Base-by-base conservation (phyloP, 345 rosid genomes). In the Linum usitatissimum region DNA sequence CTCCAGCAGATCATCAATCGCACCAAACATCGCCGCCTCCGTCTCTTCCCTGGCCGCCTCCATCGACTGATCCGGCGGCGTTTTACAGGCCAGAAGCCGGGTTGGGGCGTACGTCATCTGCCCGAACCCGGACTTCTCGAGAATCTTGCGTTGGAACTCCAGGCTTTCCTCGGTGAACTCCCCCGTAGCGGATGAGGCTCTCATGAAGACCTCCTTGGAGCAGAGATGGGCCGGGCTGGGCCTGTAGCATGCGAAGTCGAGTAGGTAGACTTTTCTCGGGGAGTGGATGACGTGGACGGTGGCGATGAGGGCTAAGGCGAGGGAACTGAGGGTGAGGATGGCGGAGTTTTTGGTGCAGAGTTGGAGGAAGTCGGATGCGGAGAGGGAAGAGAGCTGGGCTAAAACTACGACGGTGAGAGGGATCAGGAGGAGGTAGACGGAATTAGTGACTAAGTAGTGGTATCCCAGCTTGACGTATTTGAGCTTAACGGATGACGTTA, bases 161-260 rank as follows among this genome's bases (percentile, higher is more conserved):
- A 71, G 28, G 55, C 67, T 71, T 21, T 66, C 55, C 10, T 71
- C 70, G 0, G 62, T 36, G 38, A 71, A 71, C 6, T 1, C 0
- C 2, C 38, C 70, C 3, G 53, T 17, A 5, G 9, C 28, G 20
- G 57, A 23, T 28, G 53, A 55, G 6, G 66, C 30, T 54, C 34
- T n/a, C 53, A 65, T 45, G 59, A 48, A 66, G 0, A 14, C 57
- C 21, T 61, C 70, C 31, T 23, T 66, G 3, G 66, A 53, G 59
- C 20, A 9, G 19, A 36, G 53, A 3, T 40, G 57, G 3, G 15
- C 20, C 3, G 68, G 61, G 49, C 42, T 42, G 19, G 73, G 64
- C 61, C 59, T 70, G 66, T 65, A 70, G 55, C 69, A 70, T 15
- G 74, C 28, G 48, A 60, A 70, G 28, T 70, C 69, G 0, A 70